Evolutionary conservation across 1,284 basidiomycete species (phyloP), one percentile per base, ranked within the genome.

Genomic region (Ganoderma sinense): DNA sequence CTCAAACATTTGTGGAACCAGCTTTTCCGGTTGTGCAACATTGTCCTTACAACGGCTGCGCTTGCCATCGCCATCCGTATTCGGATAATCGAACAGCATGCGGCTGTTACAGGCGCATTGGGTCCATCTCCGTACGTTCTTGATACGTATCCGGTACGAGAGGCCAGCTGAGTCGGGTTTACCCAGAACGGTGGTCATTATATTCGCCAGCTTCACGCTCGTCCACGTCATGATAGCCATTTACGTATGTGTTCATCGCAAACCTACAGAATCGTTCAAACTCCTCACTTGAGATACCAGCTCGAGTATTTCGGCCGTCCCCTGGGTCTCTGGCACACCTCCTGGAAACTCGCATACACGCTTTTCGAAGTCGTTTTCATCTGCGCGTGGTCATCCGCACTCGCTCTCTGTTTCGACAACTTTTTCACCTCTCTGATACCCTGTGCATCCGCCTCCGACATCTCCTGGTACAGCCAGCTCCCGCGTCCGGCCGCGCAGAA

Each of bases 251-350:
- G 11, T 33, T 40, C 67, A 56, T 23, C 14, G 14, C 43, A 41
- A 11, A 23, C 14, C 26, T 36, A 6, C 40, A 39, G 36, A 29
- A 29, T 39, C 48, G 58, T 58, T 31, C 18, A 58, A 53, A 39
- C 69, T 18, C 51, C 64, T 70, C 59, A 68, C n/a, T 74, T 51
- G 67, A 43, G 14, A 18, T 62, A 66, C 51, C 77, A 95, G 94
- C 85, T 95, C 66, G 96, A 97, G 82, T 97, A 97, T 81, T 96
- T 96, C 78, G 94, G 96, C 56, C 89, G 93, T 43, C 96, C 96
- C 4, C 86, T 97, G 55, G 96, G 96, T 16, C 85, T 97, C 39
- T 97, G 96, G 96, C 87, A 87, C 66, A 95, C 95, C 29, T 94
- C 94, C 41, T 88, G 84, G 67, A 96, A 96, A 80, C 86, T 95